Evolutionary conservation across 2,329 filamentous ascomycete genomes (phyloP).

Genomic region (Onygenales sp.): DNA sequence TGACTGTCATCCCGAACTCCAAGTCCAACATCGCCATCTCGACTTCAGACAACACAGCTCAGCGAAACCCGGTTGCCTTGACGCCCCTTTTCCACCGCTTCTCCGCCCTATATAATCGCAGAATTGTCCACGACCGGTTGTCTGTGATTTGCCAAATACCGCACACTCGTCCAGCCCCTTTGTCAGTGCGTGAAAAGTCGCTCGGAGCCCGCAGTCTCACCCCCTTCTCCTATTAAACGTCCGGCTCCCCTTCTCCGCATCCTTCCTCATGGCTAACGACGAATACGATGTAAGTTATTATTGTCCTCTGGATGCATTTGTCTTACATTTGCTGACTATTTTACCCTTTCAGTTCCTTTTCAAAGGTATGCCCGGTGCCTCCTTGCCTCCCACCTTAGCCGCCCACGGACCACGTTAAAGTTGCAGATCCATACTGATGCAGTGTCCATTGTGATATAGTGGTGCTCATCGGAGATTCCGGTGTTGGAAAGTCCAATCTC

Average conservation of each 20-base stretch:
- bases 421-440: neutral
- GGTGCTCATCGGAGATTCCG: conserved; percentile 97
- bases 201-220: neutral
- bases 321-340: conserved; percentile 18
- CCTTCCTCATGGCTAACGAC: conserved; percentile 82
- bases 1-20: too few relatives aligned
- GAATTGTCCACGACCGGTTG: too few relatives aligned
- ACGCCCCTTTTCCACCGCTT: neutral
- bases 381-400: conserved; percentile 14
- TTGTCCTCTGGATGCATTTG: neutral
- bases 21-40: too few relatives aligned
- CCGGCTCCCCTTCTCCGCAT: conserved; percentile 16
- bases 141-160: too few relatives aligned
- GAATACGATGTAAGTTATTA: conserved; percentile 86
- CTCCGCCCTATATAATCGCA: neutral
- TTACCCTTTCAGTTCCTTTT: conserved; percentile 72
- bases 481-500: conserved; percentile 99
- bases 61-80: too few relatives aligned
- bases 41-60: too few relatives aligned
- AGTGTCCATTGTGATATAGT: conserved; percentile 45
- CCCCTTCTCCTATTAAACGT: conserved; percentile 14
- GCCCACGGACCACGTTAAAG: neutral
- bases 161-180: too few relatives aligned
- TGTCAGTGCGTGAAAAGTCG: too few relatives aligned
- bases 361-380: conserved; percentile 61